phyloP scores from a whole-genome alignment of 2,329 filamentous ascomycete species.

The Nakataea oryzae region DNA sequence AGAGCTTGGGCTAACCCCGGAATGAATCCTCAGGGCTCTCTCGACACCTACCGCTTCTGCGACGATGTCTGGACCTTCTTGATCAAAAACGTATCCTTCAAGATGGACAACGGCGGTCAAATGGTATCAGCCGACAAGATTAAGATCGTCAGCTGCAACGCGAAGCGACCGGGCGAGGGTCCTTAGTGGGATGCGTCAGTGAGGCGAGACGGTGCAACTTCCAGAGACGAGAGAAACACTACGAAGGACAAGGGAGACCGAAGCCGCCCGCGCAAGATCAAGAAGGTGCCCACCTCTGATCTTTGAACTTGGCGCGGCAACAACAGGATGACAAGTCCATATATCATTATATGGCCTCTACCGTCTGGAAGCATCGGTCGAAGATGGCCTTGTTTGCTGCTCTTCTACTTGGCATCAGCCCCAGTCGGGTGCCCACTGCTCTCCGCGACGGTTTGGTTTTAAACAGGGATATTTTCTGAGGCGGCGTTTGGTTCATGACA shows the following conservation, averaged over 20 bases:
- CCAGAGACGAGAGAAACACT: background rate
- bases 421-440: too few species aligned
- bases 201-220: background rate
- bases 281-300: background rate
- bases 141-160: conserved; percentile 97
- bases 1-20: background rate
- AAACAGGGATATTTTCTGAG: background rate
- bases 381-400: too few species aligned
- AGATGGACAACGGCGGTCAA: conserved; percentile 72
- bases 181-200: background rate
- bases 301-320: background rate
- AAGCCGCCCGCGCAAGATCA: background rate
- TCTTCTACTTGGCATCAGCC: background rate
- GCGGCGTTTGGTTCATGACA: background rate
- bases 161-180: conserved; percentile 43
- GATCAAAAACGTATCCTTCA: conserved; percentile 98
- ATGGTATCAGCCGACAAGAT: conserved; percentile 73
- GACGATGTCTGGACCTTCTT: conserved; percentile 99
- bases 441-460: background rate
- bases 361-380: background rate
- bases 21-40: conserved; percentile 59
- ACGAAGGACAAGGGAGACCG: background rate
- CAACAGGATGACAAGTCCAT: background rate
- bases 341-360: background rate
- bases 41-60: conserved; percentile 98